Evolutionary conservation across 1,139 yeast species (phyloP), one percentile per base, ranked within the genome.

Genomic region (Kodamaea alishanica): DNA sequence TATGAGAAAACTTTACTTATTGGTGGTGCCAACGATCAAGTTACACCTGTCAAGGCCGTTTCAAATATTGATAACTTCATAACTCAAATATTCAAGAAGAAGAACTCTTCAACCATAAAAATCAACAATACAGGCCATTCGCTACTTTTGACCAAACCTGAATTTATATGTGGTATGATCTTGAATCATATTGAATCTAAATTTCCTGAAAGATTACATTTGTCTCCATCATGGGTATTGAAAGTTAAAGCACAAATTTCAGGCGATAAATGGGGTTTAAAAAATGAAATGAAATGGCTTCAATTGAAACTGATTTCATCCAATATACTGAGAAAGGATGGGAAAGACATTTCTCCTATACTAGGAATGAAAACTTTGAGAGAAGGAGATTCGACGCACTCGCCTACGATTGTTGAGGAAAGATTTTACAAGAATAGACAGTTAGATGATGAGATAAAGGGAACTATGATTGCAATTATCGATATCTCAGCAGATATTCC

Each of bases 401-500:
- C 84, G 32, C 92, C 94, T 0, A 41, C 42, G 1, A 52, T 58
- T 0, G 58, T 84, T 37, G 90, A 84, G 51, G 48, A 50, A 5
- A 44, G 49, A 2, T 79, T 78, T 48, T 64, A 68, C 40, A 63
- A 35, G 4, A 34, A 35, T 8, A 69, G 72, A 0, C 73, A 67
- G 33, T 39, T 29, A 6, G 34, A 31, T 9, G 44, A 34, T n/a
- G 42, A 44, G 5, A 52, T 61, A 1, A 34, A 48, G 23, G 75
- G 75, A 1, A 60, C 55, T 10, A 65, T 84, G 23, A 63, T 70
- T 27, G 85, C 82, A 2, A 68, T 84, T 5, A 73, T 84, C 23
- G 92, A 84, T 53, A 84, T 84, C 23, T 82, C 90, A 1, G 81
- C 88, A 0, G 90, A 84, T 48, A 70, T 79, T 1, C 92, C 92